Percentiles rank a stretch among this genome's conserved stretches.
These are phyloP conservation scores for Pleurotus salmoneostramineus DNA, from an alignment of 768 basidiomycete genomes.

Conservation along the genomic window DNA sequence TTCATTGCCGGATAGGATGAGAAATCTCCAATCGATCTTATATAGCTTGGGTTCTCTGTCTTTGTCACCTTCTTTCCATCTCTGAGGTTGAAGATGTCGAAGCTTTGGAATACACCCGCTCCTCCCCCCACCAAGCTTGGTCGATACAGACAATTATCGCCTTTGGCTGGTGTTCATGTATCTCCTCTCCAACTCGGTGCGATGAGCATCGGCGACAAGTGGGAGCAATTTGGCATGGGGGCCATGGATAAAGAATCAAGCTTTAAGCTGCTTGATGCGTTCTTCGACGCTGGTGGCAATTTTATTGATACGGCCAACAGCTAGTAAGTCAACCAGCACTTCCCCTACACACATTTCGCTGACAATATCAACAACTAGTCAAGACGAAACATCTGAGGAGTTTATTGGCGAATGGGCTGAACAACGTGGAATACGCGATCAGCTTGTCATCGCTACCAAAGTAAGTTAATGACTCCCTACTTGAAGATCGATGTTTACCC, in stretches of 20 bases:
- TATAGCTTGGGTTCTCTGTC: too few species aligned
- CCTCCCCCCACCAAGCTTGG: slow-evolving; percentile 29
- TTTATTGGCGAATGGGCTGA: slow-evolving; percentile 43
- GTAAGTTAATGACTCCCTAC: slow-evolving; percentile 10
- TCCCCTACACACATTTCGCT: too few species aligned
- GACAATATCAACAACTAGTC: too few species aligned
- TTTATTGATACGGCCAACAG: slow-evolving; percentile 38
- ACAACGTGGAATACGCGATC: slow-evolving; percentile 30
- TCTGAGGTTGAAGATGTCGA: too few species aligned
- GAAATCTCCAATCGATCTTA: too few species aligned
- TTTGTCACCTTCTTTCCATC: too few species aligned
- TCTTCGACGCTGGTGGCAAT: slow-evolving; percentile 35
- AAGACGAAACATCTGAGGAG: slow-evolving; percentile 32
- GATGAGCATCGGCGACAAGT: slow-evolving; percentile 45
- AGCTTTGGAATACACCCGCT: slow-evolving; percentile 11
- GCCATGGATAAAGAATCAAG: slow-evolving; percentile 30
- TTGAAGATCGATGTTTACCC: neutral
- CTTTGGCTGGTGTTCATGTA: slow-evolving; percentile 39
- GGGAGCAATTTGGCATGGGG: slow-evolving; percentile 25
- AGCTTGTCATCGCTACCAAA: slow-evolving; percentile 33
- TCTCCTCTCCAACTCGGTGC: slow-evolving; percentile 46
- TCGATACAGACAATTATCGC: slow-evolving; percentile 34
- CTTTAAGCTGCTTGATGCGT: slow-evolving; percentile 38
- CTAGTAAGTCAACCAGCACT: slow-evolving; percentile 22
- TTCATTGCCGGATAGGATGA: too few species aligned